phyloP scores from a whole-genome alignment of 2,329 filamentous ascomycete genomes.

The Neoarthrinium moseri region DNA sequence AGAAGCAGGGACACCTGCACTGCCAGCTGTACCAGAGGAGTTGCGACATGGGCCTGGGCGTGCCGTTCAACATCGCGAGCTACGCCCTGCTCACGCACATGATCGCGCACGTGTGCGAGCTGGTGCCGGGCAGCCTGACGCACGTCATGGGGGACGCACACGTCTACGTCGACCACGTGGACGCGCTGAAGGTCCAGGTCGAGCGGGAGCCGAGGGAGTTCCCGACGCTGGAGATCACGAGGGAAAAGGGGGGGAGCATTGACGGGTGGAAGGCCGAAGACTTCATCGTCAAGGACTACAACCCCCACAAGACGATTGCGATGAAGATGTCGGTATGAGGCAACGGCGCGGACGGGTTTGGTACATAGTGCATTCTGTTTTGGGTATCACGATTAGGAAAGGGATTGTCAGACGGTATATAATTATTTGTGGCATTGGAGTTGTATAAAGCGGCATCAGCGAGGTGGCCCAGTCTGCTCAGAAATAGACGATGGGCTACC shows the following conservation, averaged over 20 bases:
- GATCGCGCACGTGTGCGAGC: conserved; percentile 81
- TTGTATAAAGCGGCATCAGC: no score
- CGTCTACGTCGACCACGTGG: conserved; percentile 89
- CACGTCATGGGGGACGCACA: conserved; percentile 99
- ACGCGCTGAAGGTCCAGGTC: conserved; percentile 79
- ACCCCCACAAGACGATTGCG: conserved; percentile 85
- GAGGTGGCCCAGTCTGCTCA: no score
- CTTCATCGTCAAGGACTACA: conserved; percentile 83
- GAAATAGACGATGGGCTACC: no score
- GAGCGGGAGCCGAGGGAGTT: conserved; percentile 78
- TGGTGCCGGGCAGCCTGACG: conserved; percentile 83
- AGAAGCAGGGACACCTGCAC: conserved; percentile 67
- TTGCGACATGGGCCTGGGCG: conserved; percentile 95
- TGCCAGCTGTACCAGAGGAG: conserved; percentile 91
- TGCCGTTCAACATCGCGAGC: conserved; percentile 96
- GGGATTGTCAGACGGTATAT: no score
- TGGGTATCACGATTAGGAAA: no score
- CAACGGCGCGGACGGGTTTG: no score
- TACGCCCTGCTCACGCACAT: conserved; percentile 96
- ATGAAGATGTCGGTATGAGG: conserved; percentile 96
- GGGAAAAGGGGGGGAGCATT: conserved; percentile 69
- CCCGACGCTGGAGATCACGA: conserved; percentile 71
- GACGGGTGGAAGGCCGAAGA: conserved; percentile 91
- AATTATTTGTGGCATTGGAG: no score
- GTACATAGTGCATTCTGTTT: no score